Percentiles rank a stretch among this genome's conserved stretches.
phyloP scores from a whole-genome alignment of 2,329 filamentous ascomycete species.

The Esteya vermicola region DNA sequence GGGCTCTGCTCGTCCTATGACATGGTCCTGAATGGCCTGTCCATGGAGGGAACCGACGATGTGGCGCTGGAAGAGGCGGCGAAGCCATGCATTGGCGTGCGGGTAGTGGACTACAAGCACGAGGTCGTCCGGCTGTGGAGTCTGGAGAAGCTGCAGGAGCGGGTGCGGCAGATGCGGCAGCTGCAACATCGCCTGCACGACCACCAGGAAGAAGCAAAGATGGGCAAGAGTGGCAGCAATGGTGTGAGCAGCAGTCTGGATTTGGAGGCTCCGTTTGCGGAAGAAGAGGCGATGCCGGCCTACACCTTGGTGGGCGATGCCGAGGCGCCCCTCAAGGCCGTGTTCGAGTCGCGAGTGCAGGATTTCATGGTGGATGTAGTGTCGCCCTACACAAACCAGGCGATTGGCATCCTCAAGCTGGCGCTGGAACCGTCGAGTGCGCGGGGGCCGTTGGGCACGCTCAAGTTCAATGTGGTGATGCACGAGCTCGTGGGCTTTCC shows the following conservation, averaged over 20 bases:
- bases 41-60: constrained; percentile 73
- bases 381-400: constrained; percentile 83
- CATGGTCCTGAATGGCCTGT: constrained; percentile 82
- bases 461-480: constrained; percentile 99
- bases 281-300: constrained; percentile 68
- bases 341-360: constrained; percentile 88
- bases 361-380: constrained; percentile 85
- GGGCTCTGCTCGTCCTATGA: constrained; percentile 89
- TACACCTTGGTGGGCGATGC: constrained; percentile 89
- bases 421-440: constrained; percentile 89
- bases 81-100: constrained; percentile 82
- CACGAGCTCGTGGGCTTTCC: constrained; percentile 90
- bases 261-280: constrained; percentile 74
- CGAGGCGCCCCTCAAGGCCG: constrained; percentile 80
- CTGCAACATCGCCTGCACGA: constrained; percentile 96
- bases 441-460: constrained; percentile 75
- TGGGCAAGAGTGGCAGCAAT: no score
- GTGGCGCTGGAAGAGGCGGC: constrained; percentile 62
- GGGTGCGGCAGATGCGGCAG: constrained; percentile 85
- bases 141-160: constrained; percentile 75
- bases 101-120: constrained; percentile 83
- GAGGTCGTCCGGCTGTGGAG: constrained; percentile 87
- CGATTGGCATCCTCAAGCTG: constrained; percentile 78
- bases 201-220: constrained; percentile 91
- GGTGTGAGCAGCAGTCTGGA: constrained; percentile 56